These are phyloP conservation scores for Tephrocybe sp. DNA, from an alignment of 768 basidiomycete species.

Conservation along the genomic window DNA sequence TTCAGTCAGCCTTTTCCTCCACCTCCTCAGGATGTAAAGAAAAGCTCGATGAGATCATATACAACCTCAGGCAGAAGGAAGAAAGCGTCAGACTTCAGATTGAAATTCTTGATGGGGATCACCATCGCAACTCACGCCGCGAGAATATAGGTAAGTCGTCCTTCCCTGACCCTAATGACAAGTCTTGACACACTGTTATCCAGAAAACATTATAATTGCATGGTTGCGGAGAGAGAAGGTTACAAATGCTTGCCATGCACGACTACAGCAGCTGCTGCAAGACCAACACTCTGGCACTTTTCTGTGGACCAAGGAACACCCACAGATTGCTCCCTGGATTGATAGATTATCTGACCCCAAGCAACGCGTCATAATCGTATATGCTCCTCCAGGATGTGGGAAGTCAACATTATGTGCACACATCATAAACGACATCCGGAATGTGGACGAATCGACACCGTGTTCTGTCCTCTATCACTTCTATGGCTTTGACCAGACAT, in stretches of 20 bases:
- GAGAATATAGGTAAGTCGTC: background rate
- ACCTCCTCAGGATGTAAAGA: background rate
- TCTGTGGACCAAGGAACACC: background rate
- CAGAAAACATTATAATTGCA: background rate
- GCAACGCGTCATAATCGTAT: background rate
- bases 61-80: background rate
- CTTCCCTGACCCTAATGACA: background rate
- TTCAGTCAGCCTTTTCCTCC: background rate
- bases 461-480: background rate
- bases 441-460: too few relatives aligned
- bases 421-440: background rate
- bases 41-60: background rate
- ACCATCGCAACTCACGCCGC: background rate
- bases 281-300: background rate
- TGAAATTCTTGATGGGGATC: background rate
- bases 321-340: conserved; percentile 1
- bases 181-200: background rate
- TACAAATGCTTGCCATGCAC: background rate
- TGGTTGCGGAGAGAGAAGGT: background rate
- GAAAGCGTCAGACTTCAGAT: background rate
- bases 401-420: conserved; percentile 3
- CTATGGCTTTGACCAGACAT: background rate
- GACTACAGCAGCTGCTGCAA: background rate
- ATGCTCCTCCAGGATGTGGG: conserved; percentile 1
- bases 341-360: background rate